phyloP scores from a whole-genome alignment of 805 yeast genomes.

The Barnettozyma populi region DNA sequence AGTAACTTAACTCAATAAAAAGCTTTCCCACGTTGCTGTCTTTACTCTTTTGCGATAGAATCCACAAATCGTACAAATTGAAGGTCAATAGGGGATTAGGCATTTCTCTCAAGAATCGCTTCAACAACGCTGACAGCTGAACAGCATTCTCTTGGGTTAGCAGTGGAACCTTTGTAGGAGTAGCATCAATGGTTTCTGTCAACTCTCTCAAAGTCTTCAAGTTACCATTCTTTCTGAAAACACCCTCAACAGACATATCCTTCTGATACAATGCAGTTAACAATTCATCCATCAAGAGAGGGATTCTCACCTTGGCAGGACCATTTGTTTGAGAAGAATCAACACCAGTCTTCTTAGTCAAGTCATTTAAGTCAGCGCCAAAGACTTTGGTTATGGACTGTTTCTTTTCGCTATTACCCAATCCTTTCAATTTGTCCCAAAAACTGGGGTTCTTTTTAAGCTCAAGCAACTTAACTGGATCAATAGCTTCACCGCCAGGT shows the following conservation, averaged over 20 bases:
- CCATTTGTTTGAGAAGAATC: conserved; percentile 85
- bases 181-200: conserved; percentile 64
- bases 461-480: conserved; percentile 27
- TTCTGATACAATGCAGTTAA: conserved; percentile 78
- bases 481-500: conserved; percentile 34
- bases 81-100: conserved; percentile 88
- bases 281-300: conserved; percentile 81
- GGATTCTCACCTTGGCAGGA: conserved; percentile 72
- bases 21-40: conserved; percentile 43
- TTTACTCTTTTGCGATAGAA: conserved; percentile 53
- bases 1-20: conserved; percentile 57
- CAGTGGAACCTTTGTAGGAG: conserved; percentile 68
- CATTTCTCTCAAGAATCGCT: conserved; percentile 84
- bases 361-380: conserved; percentile 66
- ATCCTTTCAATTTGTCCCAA: conserved; percentile 37
- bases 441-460: conserved; percentile 33
- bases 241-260: conserved; percentile 94
- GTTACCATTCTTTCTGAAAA: conserved; percentile 94
- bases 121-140: conserved; percentile 88
- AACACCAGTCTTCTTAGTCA: conserved; percentile 68
- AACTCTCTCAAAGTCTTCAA: conserved; percentile 73
- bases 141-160: conserved; percentile 75
- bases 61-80: conserved; percentile 72
- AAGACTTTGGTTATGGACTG: conserved; percentile 46
- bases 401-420: conserved; percentile 24